Evolutionary conservation across 108 stramenopile genomes (phyloP).

Genomic region (Bacterosira constricta): DNA sequence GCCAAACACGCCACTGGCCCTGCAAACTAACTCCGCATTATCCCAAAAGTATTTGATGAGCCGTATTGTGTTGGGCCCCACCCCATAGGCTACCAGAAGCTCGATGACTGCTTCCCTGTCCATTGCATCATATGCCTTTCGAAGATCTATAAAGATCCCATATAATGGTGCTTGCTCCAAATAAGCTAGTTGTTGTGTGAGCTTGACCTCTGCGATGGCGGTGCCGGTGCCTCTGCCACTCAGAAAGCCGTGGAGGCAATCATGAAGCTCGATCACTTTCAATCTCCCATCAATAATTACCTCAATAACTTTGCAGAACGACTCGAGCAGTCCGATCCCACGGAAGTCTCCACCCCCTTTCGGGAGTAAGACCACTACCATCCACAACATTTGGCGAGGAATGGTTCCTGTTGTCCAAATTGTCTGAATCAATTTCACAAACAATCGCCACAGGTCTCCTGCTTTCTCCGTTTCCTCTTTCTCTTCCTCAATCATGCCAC

Average conservation of each 20-base stretch:
- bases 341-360: conserved; percentile 3
- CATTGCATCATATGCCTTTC: conserved; percentile 14
- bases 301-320: conserved; percentile 12
- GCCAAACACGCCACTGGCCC: conserved; percentile 1
- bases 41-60: conserved; percentile 3
- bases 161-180: too few relatives aligned
- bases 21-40: neutral
- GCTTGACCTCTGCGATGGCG: conserved; percentile 20
- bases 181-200: neutral
- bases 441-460: neutral
- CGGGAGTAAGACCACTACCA: conserved; percentile 5
- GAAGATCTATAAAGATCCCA: too few relatives aligned
- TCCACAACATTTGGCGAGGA: neutral
- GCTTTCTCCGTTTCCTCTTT: neutral
- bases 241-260: conserved; percentile 1
- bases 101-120: neutral
- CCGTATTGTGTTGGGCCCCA: neutral
- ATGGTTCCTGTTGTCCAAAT: neutral
- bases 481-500: neutral
- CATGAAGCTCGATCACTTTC: neutral
- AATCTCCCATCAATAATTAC: conserved; percentile 5
- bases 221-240: conserved; percentile 15
- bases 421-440: neutral
- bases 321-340: conserved; percentile 17
- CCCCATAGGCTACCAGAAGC: conserved; percentile 5